These are phyloP conservation scores for Cryomyces minteri DNA, from an alignment of 495 filamentous ascomycete genomes.

Conservation along the genomic window DNA sequence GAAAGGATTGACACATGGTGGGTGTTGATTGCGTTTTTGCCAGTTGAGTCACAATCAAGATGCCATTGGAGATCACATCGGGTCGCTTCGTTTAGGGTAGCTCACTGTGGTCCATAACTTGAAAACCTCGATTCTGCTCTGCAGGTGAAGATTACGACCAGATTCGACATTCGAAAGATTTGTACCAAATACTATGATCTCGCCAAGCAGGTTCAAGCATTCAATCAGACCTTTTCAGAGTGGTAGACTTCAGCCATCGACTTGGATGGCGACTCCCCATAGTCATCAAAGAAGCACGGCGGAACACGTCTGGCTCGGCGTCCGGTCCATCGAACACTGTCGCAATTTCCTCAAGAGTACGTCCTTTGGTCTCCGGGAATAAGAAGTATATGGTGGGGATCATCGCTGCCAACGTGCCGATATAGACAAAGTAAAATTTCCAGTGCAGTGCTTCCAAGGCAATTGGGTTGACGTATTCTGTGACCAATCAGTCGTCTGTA, in stretches of 20 bases:
- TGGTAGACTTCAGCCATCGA: background rate
- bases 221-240: background rate
- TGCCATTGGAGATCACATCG: too few species aligned
- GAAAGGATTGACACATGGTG: too few species aligned
- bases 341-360: conserved; percentile 50
- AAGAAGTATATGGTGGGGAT: conserved; percentile 37
- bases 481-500: conserved; percentile 5
- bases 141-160: too few species aligned
- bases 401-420: conserved; percentile 9
- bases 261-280: background rate
- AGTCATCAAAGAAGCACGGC: background rate
- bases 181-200: too few species aligned
- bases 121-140: too few species aligned
- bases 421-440: conserved; percentile 14
- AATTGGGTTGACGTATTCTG: conserved; percentile 29
- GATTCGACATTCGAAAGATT: too few species aligned
- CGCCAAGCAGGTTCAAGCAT: too few species aligned
- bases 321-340: conserved; percentile 37
- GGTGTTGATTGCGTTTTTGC: too few species aligned
- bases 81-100: too few species aligned
- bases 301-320: background rate
- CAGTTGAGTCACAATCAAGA: too few species aligned
- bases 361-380: conserved; percentile 47
- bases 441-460: conserved; percentile 11
- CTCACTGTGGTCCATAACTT: too few species aligned